Conservation (phyloP, 768 basidiomycete species). For the Russula sp. region DNA sequence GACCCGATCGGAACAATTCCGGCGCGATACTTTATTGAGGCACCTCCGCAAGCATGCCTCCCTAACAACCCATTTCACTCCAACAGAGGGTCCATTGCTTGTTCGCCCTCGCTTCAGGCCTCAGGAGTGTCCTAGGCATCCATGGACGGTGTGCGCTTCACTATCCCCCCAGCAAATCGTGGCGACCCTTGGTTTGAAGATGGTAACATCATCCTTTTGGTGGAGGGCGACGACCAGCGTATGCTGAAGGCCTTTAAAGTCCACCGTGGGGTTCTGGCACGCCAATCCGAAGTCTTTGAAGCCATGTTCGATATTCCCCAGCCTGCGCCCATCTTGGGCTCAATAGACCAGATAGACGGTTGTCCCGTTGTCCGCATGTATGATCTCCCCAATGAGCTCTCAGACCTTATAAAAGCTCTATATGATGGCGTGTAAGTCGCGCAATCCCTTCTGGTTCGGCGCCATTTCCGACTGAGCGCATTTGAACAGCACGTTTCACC, state of each 20-base stretch:
- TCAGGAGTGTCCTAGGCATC: neutral
- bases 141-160: conserved; percentile 16
- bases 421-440: conserved; percentile 56
- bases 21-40: neutral
- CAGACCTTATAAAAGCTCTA: conserved; percentile 50
- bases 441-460: conserved; percentile 14
- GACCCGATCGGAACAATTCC: neutral
- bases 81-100: no score
- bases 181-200: conserved; percentile 59
- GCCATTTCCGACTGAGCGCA: neutral
- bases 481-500: conserved; percentile 41
- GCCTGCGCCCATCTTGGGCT: conserved; percentile 31
- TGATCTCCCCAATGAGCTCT: conserved; percentile 49
- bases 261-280: conserved; percentile 45
- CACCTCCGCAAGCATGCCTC: neutral
- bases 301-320: conserved; percentile 54
- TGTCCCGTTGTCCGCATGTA: conserved; percentile 54
- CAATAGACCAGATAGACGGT: conserved; percentile 42
- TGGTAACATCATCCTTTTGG: conserved; percentile 53
- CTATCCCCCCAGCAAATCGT: conserved; percentile 25
- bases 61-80: neutral
- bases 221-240: conserved; percentile 35
- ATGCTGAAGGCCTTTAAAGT: conserved; percentile 48
- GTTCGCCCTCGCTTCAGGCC: neutral
- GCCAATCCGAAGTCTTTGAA: conserved; percentile 57